These are phyloP conservation scores for Phytophthora sp. DNA, from an alignment of 352 stramenopile genomes.

Conservation along the genomic window DNA sequence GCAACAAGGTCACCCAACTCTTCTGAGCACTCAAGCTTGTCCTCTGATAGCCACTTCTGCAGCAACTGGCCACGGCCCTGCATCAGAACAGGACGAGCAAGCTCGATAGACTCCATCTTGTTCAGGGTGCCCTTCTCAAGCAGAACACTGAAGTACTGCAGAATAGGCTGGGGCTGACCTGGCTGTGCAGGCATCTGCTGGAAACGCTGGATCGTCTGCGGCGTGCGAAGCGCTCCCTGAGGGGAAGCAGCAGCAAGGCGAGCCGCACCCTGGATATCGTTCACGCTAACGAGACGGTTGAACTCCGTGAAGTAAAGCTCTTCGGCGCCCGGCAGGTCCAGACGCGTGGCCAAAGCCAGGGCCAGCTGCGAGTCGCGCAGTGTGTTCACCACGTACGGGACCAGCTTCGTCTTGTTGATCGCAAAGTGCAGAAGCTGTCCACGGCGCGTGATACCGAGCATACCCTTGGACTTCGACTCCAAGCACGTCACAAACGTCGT, in stretches of 20 bases:
- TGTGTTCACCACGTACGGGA: conserved; percentile 99
- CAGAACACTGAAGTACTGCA: conserved; percentile 99
- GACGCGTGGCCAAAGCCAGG: conserved; percentile 94
- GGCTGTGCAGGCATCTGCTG: conserved; percentile 98
- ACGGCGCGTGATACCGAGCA: conserved; percentile 98
- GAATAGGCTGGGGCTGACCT: conserved; percentile 96
- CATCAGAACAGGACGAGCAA: conserved; percentile 97
- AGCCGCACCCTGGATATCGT: conserved; percentile 85
- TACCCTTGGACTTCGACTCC: conserved; percentile 93
- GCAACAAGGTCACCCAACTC: conserved; percentile 97
- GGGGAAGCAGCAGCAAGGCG: conserved; percentile 92
- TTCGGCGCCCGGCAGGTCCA: conserved; percentile 98
- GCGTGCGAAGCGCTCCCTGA: conserved; percentile 94
- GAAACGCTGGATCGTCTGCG: conserved; percentile 98
- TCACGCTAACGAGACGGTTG: conserved; percentile 92
- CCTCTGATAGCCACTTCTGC: conserved; percentile 99
- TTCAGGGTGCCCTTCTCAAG: conserved; percentile 99
- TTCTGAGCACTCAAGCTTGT: conserved; percentile 98
- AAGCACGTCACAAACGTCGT: conserved; percentile 97
- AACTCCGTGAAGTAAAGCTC: conserved; percentile 99
- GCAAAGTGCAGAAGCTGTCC: conserved; percentile 97
- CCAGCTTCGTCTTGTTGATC: conserved; percentile 97
- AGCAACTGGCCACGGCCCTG: conserved; percentile 97
- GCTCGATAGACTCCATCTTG: conserved; percentile 99
- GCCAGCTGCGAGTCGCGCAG: conserved; percentile 97